These are phyloP conservation scores for Claviceps monticola DNA, from an alignment of 2,329 filamentous ascomycete species.

Conservation along the genomic window DNA sequence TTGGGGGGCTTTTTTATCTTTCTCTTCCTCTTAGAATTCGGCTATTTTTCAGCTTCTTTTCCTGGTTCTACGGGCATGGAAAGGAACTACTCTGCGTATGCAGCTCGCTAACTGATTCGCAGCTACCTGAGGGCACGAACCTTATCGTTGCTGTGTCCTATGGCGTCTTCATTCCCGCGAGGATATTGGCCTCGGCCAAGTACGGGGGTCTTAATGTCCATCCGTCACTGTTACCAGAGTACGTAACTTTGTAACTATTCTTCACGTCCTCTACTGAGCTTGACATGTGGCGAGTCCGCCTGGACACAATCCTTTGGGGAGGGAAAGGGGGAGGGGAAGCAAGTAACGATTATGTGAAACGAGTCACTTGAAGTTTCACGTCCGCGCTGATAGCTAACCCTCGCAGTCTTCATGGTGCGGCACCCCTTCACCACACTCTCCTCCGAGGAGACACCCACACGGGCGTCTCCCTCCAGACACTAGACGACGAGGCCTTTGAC, in stretches of 20 bases:
- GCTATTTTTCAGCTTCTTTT: neutral
- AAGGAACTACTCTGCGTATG: neutral
- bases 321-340: too few species aligned
- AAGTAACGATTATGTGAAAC: too few species aligned
- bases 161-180: conserved; percentile 70
- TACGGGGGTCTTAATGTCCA: conserved; percentile 92
- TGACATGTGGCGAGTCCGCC: too few species aligned
- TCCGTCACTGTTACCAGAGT: conserved; percentile 80
- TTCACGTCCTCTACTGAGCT: too few species aligned
- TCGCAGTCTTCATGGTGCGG: conserved; percentile 64
- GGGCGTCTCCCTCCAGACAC: conserved; percentile 76
- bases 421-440: conserved; percentile 77
- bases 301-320: too few species aligned
- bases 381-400: neutral
- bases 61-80: neutral
- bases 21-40: neutral
- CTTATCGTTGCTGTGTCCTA: conserved; percentile 89
- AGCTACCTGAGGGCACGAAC: conserved; percentile 52
- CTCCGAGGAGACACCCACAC: conserved; percentile 45
- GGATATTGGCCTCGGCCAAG: conserved; percentile 53
- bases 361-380: neutral
- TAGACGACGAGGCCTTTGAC: conserved; percentile 66
- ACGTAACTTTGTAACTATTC: conserved; percentile 13
- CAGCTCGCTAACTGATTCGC: neutral
- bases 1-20: neutral